These are phyloP conservation scores for baker's yeast (Saccharomyces cerevisiae) DNA, from an alignment of 805 yeast genomes.

Conservation along the genomic window DNA sequence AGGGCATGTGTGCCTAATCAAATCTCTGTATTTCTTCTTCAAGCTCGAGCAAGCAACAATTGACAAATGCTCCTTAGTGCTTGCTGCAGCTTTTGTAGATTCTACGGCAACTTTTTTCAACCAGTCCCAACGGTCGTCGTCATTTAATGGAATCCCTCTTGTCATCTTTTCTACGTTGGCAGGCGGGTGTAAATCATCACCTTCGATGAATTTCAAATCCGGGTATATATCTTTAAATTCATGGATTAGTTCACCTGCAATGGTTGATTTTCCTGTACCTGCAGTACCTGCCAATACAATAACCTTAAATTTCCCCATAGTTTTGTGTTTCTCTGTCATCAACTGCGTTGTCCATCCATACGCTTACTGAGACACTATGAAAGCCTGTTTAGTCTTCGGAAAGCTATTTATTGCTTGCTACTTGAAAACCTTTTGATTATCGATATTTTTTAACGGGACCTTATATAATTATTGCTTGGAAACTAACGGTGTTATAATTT, in stretches of 20 bases:
- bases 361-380: background rate
- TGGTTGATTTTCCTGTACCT: constrained; percentile 89
- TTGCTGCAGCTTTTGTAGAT: constrained; percentile 34
- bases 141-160: constrained; percentile 68
- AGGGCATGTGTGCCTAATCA: constrained; percentile 35
- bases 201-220: constrained; percentile 63
- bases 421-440: background rate
- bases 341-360: background rate
- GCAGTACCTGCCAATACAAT: constrained; percentile 89
- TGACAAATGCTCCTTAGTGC: constrained; percentile 23
- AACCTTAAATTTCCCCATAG: constrained; percentile 24
- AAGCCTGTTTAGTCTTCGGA: background rate
- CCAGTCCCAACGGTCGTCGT: constrained; percentile 94
- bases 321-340: background rate
- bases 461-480: background rate
- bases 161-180: constrained; percentile 78
- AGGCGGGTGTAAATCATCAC: constrained; percentile 71
- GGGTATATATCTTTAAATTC: constrained; percentile 26
- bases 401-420: background rate
- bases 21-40: constrained; percentile 64
- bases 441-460: background rate
- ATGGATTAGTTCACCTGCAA: constrained; percentile 46
- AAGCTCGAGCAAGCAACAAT: constrained; percentile 82
- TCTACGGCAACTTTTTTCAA: constrained; percentile 41
- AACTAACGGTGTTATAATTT: background rate